Percentiles rank a stretch among this genome's conserved stretches.
These are phyloP conservation scores for Stemphylium vesicarium DNA, from an alignment of 2,329 filamentous ascomycete species.

Conservation along the genomic window DNA sequence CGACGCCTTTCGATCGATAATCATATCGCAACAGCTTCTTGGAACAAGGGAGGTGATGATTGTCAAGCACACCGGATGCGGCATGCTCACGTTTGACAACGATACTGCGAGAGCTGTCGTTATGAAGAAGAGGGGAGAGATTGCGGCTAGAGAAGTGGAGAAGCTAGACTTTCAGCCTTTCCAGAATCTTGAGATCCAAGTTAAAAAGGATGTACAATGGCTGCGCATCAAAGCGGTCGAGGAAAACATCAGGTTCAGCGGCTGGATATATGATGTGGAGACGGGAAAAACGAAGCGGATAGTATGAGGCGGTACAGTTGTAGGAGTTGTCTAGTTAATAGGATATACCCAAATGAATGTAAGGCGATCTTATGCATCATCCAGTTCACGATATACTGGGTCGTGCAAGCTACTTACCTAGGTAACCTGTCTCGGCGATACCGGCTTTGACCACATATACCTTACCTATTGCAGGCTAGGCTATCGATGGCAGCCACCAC, in stretches of 20 bases:
- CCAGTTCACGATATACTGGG: not conserved
- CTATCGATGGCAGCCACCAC: not conserved
- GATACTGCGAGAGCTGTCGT: constrained; percentile 63
- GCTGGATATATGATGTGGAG: constrained; percentile 81
- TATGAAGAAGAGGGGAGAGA: constrained; percentile 63
- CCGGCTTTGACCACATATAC: not conserved
- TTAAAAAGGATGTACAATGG: constrained; percentile 69
- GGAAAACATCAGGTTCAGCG: constrained; percentile 66
- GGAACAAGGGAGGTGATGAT: constrained; percentile 77
- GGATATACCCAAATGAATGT: constrained; percentile 15
- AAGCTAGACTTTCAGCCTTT: constrained; percentile 71
- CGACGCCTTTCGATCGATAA: constrained; percentile 74
- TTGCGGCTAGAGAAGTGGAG: constrained; percentile 55
- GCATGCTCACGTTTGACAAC: constrained; percentile 73
- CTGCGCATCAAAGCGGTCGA: constrained; percentile 67
- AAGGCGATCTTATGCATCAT: not conserved
- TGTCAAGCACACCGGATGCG: constrained; percentile 76
- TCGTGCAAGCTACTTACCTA: no score
- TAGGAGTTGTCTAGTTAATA: not conserved
- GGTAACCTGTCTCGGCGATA: not conserved
- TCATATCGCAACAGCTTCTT: constrained; percentile 81
- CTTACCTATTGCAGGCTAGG: constrained; percentile 4
- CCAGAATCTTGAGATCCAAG: constrained; percentile 60
- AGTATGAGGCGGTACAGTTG: constrained; percentile 17
- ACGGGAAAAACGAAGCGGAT: constrained; percentile 67